Conservation (phyloP, 2,329 filamentous ascomycete species). For the Colletotrichum higginsianum region DNA sequence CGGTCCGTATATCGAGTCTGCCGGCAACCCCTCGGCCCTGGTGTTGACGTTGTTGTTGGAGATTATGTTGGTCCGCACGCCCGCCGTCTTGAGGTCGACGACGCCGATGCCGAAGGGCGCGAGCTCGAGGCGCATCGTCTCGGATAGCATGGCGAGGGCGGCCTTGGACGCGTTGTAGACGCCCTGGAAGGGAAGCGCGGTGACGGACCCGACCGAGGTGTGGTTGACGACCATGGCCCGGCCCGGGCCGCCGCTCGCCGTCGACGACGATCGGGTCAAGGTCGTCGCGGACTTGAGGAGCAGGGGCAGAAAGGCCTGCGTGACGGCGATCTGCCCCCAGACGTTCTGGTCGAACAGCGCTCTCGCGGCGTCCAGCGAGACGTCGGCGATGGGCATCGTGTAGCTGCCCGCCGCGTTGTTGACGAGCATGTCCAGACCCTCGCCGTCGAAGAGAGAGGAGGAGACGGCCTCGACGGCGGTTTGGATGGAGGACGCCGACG, state of each 20-base stretch:
- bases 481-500: conserved; percentile 46
- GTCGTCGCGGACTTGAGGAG: conserved; percentile 5
- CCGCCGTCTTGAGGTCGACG: conserved; percentile 43
- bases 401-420: conserved; percentile 52
- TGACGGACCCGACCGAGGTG: conserved; percentile 42
- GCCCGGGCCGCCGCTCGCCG: background rate
- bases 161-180: conserved; percentile 48
- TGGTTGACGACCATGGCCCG: conserved; percentile 30
- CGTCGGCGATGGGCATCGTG: conserved; percentile 50
- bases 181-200: conserved; percentile 24
- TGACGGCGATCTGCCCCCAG: conserved; percentile 49
- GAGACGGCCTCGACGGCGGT: conserved; percentile 40
- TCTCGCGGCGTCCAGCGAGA: conserved; percentile 46
- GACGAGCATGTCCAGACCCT: conserved; percentile 49
- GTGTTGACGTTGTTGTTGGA: conserved; percentile 38
- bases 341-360: conserved; percentile 51
- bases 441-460: background rate
- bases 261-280: background rate
- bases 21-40: conserved; percentile 41
- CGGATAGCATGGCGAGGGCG: conserved; percentile 44
- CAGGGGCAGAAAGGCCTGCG: conserved; percentile 47
- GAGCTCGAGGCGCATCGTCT: conserved; percentile 49
- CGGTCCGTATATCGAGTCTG: conserved; percentile 45
- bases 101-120: conserved; percentile 48
- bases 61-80: conserved; percentile 39